Conservation (phyloP, 352 stramenopile species). For the Saprolegnia parasitica region DNA sequence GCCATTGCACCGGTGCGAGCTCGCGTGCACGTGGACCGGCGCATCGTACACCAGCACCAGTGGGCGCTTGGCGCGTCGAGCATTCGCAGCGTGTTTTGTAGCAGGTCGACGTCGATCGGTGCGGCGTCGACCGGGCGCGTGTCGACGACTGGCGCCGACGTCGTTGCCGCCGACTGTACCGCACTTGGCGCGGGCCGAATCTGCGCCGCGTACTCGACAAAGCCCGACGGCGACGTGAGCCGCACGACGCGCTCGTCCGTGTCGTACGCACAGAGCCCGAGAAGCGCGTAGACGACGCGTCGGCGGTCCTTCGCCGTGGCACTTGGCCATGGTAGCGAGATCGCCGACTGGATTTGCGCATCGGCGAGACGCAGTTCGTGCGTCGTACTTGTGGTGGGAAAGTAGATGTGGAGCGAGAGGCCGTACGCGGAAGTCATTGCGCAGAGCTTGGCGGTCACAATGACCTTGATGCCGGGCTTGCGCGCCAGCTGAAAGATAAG, state of each 20-base stretch:
- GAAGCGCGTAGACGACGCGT: slow-evolving; percentile 10
- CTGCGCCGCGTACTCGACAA: slow-evolving; percentile 15
- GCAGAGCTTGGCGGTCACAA: not conserved
- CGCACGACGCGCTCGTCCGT: slow-evolving; percentile 11
- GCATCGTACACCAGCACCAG: slow-evolving; percentile 22
- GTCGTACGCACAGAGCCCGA: slow-evolving; percentile 15
- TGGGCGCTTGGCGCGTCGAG: not conserved
- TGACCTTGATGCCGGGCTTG: slow-evolving; percentile 4
- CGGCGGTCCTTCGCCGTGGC: not conserved
- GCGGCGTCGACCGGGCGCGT: not conserved
- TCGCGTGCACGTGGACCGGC: not conserved
- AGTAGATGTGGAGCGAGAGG: slow-evolving; percentile 6
- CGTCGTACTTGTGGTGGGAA: slow-evolving; percentile 12
- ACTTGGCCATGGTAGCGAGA: slow-evolving; percentile 17
- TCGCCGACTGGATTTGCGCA: slow-evolving; percentile 8
- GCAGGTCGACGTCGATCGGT: slow-evolving; percentile 12
- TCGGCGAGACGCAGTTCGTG: slow-evolving; percentile 9
- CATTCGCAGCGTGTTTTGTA: slow-evolving; percentile 14
- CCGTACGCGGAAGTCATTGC: not conserved
- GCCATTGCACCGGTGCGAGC: slow-evolving; percentile 27
- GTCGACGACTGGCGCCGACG: not conserved
- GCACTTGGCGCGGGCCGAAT: not conserved
- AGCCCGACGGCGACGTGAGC: not conserved
- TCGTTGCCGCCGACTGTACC: not conserved
- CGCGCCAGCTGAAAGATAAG: not conserved